phyloP scores from a whole-genome alignment of 163 green algal genomes.

The Coccomyxa subellipsoidea region DNA sequence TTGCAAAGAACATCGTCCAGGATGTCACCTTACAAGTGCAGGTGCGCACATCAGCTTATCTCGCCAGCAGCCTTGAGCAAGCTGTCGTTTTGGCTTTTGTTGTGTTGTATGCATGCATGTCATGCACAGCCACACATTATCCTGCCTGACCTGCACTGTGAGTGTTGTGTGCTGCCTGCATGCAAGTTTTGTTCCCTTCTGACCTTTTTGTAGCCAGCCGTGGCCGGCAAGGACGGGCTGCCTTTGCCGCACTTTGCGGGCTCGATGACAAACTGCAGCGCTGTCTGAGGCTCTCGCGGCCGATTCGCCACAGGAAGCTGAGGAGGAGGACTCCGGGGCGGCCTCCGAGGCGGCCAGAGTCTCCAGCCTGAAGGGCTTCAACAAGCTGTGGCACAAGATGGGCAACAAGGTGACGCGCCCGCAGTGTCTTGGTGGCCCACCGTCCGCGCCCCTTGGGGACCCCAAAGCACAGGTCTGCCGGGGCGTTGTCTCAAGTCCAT shows the following conservation, averaged over 20 bases:
- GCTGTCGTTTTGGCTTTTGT: not conserved
- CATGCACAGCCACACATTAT: not conserved
- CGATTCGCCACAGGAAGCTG: constrained; percentile 12
- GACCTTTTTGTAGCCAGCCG: not conserved
- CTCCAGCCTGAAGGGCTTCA: not conserved
- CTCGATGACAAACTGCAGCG: not conserved
- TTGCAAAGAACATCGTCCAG: constrained; percentile 76
- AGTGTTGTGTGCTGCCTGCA: not conserved
- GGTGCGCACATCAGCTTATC: constrained; percentile 14
- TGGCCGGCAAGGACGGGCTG: not conserved
- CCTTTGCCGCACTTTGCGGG: not conserved
- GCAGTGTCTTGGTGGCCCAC: not conserved
- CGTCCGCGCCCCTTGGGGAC: not conserved
- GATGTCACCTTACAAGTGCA: constrained; percentile 72
- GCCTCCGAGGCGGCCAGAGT: constrained; percentile 11
- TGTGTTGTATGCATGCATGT: not conserved
- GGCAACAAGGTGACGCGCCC: not conserved
- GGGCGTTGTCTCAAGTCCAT: not conserved
- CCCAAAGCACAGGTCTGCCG: not conserved
- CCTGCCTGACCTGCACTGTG: too few species aligned
- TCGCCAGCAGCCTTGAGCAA: not conserved
- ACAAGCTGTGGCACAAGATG: constrained; percentile 4
- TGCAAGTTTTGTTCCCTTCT: not conserved
- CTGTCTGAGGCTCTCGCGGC: not conserved
- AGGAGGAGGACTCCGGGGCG: constrained; percentile 21